Percentiles rank a stretch among this genome's conserved stretches.
These are phyloP conservation scores for Prunus persica DNA, from an alignment of 306 rosid genomes.

Conservation along the genomic window DNA sequence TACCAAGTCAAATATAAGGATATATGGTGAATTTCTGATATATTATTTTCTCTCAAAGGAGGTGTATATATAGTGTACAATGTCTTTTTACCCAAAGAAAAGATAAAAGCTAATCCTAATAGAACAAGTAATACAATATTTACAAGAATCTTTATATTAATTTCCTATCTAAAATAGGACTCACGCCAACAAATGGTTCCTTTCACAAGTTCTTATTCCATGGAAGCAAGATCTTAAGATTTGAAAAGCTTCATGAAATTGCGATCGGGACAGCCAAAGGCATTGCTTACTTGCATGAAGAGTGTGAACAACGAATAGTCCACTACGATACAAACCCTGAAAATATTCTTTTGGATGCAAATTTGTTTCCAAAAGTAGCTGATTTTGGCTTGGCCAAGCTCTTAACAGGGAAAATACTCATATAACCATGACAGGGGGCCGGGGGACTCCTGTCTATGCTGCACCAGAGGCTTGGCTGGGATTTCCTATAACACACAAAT, in stretches of 20 bases:
- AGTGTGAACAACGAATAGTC: constrained; percentile 44
- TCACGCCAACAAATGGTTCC: not conserved
- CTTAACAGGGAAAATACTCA: constrained; percentile 35
- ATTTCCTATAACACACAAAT: constrained; percentile 34
- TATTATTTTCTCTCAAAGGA: no score
- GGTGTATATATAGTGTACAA: no score
- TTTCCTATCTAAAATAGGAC: no score
- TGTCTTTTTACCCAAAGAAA: no score
- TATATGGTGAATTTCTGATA: no score
- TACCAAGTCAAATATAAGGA: no score
- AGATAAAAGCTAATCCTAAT: no score
- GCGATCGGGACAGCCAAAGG: constrained; percentile 48
- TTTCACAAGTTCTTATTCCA: constrained; percentile 37
- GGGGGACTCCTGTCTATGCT: constrained; percentile 54
- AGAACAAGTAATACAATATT: no score
- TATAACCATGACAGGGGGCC: constrained; percentile 31
- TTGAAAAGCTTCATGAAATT: constrained; percentile 44
- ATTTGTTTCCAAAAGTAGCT: constrained; percentile 29
- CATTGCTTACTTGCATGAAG: constrained; percentile 46
- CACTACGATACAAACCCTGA: constrained; percentile 58
- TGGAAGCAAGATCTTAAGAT: constrained; percentile 20
- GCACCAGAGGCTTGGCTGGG: constrained; percentile 46
- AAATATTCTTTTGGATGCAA: constrained; percentile 41
- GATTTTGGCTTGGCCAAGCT: constrained; percentile 58
- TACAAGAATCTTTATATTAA: no score